phyloP scores from a whole-genome alignment of 2,329 filamentous ascomycete genomes.

The Grosmannia serpens region DNA sequence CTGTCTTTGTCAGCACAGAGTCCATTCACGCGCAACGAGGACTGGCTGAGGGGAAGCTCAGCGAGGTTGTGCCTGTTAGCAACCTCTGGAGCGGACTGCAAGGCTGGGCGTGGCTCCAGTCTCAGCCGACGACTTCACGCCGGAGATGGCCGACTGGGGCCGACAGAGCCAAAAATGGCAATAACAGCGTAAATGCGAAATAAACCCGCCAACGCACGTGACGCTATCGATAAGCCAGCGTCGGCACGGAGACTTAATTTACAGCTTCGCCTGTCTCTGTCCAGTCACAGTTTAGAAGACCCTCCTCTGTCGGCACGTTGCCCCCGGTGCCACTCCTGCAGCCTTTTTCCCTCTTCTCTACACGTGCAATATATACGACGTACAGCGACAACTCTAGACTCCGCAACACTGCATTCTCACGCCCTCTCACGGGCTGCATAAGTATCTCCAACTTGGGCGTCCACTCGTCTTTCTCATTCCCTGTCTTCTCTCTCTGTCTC shows the following conservation, averaged over 20 bases:
- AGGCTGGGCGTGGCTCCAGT: too few relatives aligned
- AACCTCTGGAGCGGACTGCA: conserved; percentile 14
- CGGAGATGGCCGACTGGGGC: background rate
- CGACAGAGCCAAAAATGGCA: too few relatives aligned
- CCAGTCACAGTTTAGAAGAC: background rate
- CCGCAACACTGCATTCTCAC: too few relatives aligned
- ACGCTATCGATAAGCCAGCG: background rate
- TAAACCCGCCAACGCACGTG: background rate
- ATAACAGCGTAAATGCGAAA: background rate
- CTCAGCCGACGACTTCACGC: too few relatives aligned
- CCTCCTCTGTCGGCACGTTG: background rate
- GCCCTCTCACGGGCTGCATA: too few relatives aligned
- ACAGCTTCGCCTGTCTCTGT: background rate
- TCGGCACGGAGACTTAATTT: background rate
- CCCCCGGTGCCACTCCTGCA: background rate
- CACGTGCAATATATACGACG: background rate
- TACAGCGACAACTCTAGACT: background rate
- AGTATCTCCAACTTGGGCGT: too few relatives aligned
- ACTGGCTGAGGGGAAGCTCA: background rate
- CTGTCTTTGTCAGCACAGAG: background rate
- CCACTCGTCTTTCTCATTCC: background rate
- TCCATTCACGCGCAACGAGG: background rate
- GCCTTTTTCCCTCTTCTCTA: background rate
- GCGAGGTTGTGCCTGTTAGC: conserved; percentile 1
- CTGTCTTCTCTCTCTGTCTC: background rate